phyloP scores from a whole-genome alignment of 1,139 yeast species.

The Komagataea norvegica region DNA sequence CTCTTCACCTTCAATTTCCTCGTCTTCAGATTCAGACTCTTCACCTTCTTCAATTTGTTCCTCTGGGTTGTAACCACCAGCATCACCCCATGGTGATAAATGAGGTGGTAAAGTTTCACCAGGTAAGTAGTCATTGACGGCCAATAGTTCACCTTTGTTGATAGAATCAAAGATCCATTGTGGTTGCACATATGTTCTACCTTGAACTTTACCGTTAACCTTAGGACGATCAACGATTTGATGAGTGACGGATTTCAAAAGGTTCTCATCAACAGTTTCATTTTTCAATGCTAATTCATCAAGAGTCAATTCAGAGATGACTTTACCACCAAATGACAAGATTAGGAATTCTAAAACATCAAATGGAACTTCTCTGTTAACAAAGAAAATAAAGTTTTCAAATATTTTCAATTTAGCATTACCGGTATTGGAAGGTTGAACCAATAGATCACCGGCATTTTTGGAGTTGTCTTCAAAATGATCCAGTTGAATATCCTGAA shows the following conservation, averaged over 20 bases:
- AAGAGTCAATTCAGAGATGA: slow-evolving; percentile 81
- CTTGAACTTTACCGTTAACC: slow-evolving; percentile 70
- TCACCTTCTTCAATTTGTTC: slow-evolving; percentile 13
- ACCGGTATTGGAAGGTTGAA: slow-evolving; percentile 68
- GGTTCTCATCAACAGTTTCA: slow-evolving; percentile 40
- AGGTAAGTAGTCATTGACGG: slow-evolving; percentile 81
- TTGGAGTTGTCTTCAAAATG: slow-evolving; percentile 59
- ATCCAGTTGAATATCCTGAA: slow-evolving; percentile 54
- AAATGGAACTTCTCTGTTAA: slow-evolving; percentile 94
- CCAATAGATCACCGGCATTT: slow-evolving; percentile 68
- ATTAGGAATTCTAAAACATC: slow-evolving; percentile 87
- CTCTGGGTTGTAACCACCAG: slow-evolving; percentile 79
- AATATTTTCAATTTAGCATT: slow-evolving; percentile 61
- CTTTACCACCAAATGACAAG: slow-evolving; percentile 80
- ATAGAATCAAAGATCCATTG: slow-evolving; percentile 96
- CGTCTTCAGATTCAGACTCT: slow-evolving; percentile 13
- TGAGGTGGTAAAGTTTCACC: slow-evolving; percentile 97
- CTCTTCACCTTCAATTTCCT: slow-evolving; percentile 27
- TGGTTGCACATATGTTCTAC: slow-evolving; percentile 93
- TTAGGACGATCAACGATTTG: slow-evolving; percentile 93
- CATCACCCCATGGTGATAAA: slow-evolving; percentile 98
- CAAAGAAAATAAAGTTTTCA: slow-evolving; percentile 69
- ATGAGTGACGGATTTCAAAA: slow-evolving; percentile 74
- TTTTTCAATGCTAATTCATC: slow-evolving; percentile 53
- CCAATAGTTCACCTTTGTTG: slow-evolving; percentile 67